A percentile compares a stretch with the other conserved stretches of the same genome.
Evolutionary conservation across 192 early-diverging fungal genomes (phyloP).

Genomic region (Entomortierella beljakovae): DNA sequence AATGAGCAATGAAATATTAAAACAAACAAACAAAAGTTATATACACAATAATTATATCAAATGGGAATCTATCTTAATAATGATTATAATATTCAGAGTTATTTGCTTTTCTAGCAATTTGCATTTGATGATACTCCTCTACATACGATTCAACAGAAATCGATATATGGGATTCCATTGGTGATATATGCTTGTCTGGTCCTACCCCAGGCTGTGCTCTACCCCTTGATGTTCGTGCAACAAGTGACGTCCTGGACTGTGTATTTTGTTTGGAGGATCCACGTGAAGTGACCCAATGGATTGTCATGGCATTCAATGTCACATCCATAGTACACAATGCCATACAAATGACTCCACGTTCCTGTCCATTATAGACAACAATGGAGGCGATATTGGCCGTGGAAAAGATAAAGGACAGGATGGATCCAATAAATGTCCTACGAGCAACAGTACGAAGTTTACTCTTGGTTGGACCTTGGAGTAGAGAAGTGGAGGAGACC

Average conservation of each 20-base stretch:
- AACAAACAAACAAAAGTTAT: no score
- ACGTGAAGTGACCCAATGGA: conserved; percentile 61
- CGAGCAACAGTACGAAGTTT: conserved; percentile 46
- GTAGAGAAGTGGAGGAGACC: conserved; percentile 38
- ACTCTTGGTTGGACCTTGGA: conserved; percentile 42
- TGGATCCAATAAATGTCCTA: conserved; percentile 49
- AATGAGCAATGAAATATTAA: no score
- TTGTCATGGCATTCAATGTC: conserved; percentile 55
- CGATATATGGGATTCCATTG: conserved; percentile 27
- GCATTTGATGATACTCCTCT: conserved; percentile 37
- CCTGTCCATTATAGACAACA: conserved; percentile 43
- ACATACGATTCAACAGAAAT: conserved; percentile 43
- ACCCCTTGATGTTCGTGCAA: background rate
- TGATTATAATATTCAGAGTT: background rate
- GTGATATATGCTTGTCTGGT: background rate
- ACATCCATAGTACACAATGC: conserved; percentile 60
- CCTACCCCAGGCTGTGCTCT: background rate
- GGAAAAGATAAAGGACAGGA: conserved; percentile 51
- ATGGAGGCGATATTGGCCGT: conserved; percentile 55
- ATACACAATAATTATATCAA: no score
- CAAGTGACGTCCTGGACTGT: no score
- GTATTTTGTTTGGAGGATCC: background rate
- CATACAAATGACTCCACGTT: conserved; percentile 59
- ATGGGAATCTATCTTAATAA: no score
- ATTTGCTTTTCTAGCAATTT: conserved; percentile 10